Evolutionary conservation across 148 eudicot genomes (phyloP).

Genomic region (Persicaria tinctoria): DNA sequence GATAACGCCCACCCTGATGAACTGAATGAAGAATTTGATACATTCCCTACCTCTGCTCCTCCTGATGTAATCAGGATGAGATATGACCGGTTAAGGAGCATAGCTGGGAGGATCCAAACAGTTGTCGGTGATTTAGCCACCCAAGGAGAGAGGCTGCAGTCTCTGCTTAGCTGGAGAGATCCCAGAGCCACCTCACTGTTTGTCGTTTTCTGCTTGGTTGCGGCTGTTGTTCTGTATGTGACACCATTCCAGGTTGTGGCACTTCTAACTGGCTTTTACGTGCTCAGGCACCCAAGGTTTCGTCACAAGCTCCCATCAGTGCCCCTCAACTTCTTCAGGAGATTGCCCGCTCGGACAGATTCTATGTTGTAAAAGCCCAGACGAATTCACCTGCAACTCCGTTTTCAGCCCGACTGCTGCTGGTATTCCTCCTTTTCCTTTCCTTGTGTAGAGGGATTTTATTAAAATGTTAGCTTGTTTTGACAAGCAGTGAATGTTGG

Average conservation of each 20-base stretch:
- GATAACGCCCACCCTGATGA: conserved; percentile 51
- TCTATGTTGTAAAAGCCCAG: not conserved
- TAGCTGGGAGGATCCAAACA: conserved; percentile 52
- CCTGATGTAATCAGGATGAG: conserved; percentile 45
- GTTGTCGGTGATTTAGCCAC: conserved; percentile 56
- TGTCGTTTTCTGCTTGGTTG: conserved; percentile 44
- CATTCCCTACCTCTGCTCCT: conserved; percentile 43
- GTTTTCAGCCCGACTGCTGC: not conserved
- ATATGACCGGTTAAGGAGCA: conserved; percentile 51
- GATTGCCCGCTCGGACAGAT: not conserved
- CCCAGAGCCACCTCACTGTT: conserved; percentile 53
- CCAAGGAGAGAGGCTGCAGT: conserved; percentile 53
- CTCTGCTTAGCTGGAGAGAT: conserved; percentile 52
- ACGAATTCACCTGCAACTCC: not conserved
- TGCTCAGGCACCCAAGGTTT: conserved; percentile 52
- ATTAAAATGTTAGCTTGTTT: not conserved
- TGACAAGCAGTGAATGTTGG: not conserved
- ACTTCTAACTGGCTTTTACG: conserved; percentile 40
- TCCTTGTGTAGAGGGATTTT: not conserved
- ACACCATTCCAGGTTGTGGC: conserved; percentile 52
- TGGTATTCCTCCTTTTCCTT: not conserved
- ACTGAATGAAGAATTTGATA: conserved; percentile 47
- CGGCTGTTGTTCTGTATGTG: conserved; percentile 44
- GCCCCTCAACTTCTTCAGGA: conserved; percentile 50
- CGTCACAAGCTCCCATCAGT: conserved; percentile 51